Percentiles rank a stretch among this genome's conserved stretches.
These are phyloP conservation scores for Fraxinus floribunda DNA, from an alignment of 305 asterid genomes.

Conservation along the genomic window DNA sequence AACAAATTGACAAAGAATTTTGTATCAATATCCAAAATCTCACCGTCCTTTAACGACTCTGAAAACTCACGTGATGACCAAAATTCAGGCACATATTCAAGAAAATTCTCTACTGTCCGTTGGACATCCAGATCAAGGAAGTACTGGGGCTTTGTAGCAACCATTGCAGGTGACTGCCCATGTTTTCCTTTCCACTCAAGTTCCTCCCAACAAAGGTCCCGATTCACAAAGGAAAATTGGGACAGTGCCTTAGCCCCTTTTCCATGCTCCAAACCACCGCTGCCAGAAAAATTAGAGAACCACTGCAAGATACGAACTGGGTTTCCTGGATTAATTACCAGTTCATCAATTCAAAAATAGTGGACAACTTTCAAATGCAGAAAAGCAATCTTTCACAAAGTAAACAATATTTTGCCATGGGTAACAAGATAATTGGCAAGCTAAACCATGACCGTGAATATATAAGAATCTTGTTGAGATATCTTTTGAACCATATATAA, in stretches of 20 bases:
- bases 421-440: not conserved
- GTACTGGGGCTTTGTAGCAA: constrained; percentile 98
- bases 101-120: constrained; percentile 83
- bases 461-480: not conserved
- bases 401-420: not conserved
- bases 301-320: constrained; percentile 19
- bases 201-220: constrained; percentile 98
- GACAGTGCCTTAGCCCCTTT: constrained; percentile 94
- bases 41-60: constrained; percentile 83
- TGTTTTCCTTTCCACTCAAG: constrained; percentile 98
- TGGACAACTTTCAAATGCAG: constrained; percentile 4
- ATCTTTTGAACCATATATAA: constrained; percentile 12
- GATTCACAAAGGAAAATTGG: constrained; percentile 84
- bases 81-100: constrained; percentile 89
- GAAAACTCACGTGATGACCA: constrained; percentile 92
- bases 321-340: constrained; percentile 58
- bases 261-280: constrained; percentile 60
- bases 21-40: constrained; percentile 62
- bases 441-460: not conserved
- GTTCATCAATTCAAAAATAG: constrained; percentile 6
- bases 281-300: constrained; percentile 13
- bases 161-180: constrained; percentile 99
- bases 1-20: constrained; percentile 67
- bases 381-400: not conserved
- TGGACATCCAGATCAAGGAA: constrained; percentile 95